These are phyloP conservation scores for Trichoderma arundinaceum DNA, from an alignment of 2,329 filamentous ascomycete genomes.

Conservation along the genomic window DNA sequence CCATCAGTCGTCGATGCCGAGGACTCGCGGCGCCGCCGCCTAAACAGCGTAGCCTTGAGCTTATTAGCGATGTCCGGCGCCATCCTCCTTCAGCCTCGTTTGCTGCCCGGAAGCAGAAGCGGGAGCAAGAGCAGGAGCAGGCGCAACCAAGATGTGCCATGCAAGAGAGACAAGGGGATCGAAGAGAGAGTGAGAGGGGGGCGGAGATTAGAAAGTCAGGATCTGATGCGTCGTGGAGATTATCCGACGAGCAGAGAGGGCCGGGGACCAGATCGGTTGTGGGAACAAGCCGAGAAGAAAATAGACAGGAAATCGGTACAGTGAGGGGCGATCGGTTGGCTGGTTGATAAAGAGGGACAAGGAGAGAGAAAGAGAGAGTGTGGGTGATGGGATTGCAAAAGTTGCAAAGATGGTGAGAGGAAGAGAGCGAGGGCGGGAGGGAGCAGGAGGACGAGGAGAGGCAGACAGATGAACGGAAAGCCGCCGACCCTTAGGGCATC, in stretches of 20 bases:
- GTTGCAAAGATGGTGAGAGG: not conserved
- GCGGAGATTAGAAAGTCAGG: slow-evolving; percentile 24
- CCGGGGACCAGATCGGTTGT: slow-evolving; percentile 7
- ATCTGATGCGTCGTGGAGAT: slow-evolving; percentile 23
- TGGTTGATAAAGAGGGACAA: not conserved
- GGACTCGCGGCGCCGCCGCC: slow-evolving; percentile 28
- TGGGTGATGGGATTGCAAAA: not conserved
- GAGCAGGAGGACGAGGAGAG: not conserved
- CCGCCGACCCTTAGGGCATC: slow-evolving; percentile 28
- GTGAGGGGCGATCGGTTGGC: not conserved
- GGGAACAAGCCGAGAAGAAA: not conserved
- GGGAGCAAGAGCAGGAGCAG: slow-evolving; percentile 11
- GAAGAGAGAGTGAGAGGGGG: slow-evolving; percentile 17
- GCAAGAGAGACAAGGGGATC: slow-evolving; percentile 25
- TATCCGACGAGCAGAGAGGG: slow-evolving; percentile 10
- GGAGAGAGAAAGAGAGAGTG: slow-evolving; percentile 2
- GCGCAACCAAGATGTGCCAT: slow-evolving; percentile 17
- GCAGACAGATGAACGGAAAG: not conserved
- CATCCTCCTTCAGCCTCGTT: slow-evolving; percentile 28
- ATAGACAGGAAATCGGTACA: not conserved
- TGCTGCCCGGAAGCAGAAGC: slow-evolving; percentile 25
- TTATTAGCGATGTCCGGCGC: slow-evolving; percentile 27
- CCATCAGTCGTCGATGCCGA: slow-evolving; percentile 1
- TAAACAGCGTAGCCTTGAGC: slow-evolving; percentile 30
- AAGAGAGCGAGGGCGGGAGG: not conserved